phyloP scores from a whole-genome alignment of 1,284 basidiomycete species.

The Abortiporus biennis region DNA sequence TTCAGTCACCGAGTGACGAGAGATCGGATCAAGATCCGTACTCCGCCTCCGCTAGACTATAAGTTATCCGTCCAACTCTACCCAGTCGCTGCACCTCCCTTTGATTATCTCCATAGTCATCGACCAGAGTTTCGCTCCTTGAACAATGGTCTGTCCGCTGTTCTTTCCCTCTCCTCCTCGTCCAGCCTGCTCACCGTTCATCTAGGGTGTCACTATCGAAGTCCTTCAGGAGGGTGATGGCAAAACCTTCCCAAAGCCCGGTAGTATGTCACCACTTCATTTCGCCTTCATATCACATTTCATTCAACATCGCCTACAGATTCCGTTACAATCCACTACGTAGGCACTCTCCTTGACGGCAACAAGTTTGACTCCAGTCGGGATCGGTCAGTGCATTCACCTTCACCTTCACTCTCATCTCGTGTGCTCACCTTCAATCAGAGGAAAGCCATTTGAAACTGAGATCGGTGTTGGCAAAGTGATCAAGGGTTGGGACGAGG shows the following conservation, averaged over 20 bases:
- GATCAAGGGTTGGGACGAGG: constrained; percentile 90
- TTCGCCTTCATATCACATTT: constrained; percentile 5
- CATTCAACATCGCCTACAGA: constrained; percentile 27
- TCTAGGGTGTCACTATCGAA: constrained; percentile 40
- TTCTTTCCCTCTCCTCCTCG: constrained; percentile 3
- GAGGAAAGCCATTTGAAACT: constrained; percentile 61
- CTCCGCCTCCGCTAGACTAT: constrained; percentile 47
- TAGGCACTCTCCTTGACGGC: constrained; percentile 60
- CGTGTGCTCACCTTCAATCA: constrained; percentile 20
- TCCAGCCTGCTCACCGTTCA: constrained; percentile 1
- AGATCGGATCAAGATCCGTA: constrained; percentile 71
- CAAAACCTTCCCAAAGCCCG: constrained; percentile 35
- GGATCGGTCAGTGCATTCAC: constrained; percentile 42
- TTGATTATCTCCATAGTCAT: constrained; percentile 27
- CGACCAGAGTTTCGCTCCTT: constrained; percentile 11
- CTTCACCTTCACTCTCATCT: not conserved
- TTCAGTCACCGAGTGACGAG: constrained; percentile 25
- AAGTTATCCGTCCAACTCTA: constrained; percentile 37
- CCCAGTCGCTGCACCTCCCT: constrained; percentile 29
- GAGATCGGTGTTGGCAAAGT: constrained; percentile 78
- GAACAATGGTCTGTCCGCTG: constrained; percentile 19
- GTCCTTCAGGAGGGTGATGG: constrained; percentile 38
- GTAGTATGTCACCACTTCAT: constrained; percentile 30
- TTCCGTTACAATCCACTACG: constrained; percentile 64
- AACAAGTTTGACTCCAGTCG: constrained; percentile 66